These are phyloP conservation scores for Cenchrus purpureus DNA, from an alignment of 176 grass and related monocot genomes.

Conservation along the genomic window DNA sequence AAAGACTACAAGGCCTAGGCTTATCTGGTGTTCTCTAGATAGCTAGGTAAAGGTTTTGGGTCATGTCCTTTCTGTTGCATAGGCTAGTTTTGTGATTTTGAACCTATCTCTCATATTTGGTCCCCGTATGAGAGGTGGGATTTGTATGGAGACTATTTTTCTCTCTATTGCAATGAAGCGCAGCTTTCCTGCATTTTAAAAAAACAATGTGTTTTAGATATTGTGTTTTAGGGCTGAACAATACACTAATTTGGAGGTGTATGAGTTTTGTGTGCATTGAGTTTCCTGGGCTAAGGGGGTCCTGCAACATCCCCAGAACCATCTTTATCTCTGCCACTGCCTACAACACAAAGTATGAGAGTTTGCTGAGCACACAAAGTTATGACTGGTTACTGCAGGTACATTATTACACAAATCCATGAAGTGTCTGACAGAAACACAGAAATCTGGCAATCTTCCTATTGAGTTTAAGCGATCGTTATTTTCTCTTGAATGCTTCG, in stretches of 20 bases:
- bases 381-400: conserved; percentile 12
- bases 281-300: not conserved
- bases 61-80: too few relatives aligned
- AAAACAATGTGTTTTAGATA: not conserved
- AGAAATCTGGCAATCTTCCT: not conserved
- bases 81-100: too few relatives aligned
- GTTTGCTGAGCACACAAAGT: not conserved
- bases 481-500: conserved; percentile 20
- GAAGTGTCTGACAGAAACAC: conserved; percentile 22
- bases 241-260: not conserved
- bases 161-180: too few relatives aligned
- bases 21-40: too few relatives aligned
- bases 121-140: too few relatives aligned
- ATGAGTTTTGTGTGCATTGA: not conserved
- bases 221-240: too few relatives aligned
- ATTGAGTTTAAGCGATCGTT: not conserved
- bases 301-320: too few relatives aligned
- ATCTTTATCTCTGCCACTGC: not conserved
- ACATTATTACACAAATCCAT: conserved; percentile 8
- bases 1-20: too few relatives aligned
- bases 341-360: conserved; percentile 7
- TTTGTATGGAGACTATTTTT: too few relatives aligned
- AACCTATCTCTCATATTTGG: too few relatives aligned
- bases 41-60: too few relatives aligned
- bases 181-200: not conserved